Evolutionary conservation across 371 early-diverging fungal species (phyloP), one percentile per base, ranked within the genome.

Genomic region (Parasitella parasitica): DNA sequence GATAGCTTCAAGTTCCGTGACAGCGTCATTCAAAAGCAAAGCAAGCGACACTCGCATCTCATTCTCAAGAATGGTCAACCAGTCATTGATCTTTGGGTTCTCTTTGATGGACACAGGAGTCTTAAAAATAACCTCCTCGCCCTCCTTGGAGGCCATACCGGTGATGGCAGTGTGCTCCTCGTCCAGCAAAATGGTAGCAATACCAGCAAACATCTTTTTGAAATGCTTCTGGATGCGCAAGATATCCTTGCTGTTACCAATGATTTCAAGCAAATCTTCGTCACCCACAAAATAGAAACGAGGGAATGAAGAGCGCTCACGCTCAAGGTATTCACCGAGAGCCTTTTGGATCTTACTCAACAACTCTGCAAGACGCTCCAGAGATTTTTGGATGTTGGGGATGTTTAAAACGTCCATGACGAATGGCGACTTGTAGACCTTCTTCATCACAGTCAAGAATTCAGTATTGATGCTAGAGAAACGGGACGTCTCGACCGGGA

Each of bases 221-320:
- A 98, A 90, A 72, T 99, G 98, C 65, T 97, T 97, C 72, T 98
- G 97, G 65, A 98, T 94, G 46, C 96, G 89, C 37, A 89, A 71
- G 35, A 97, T 87, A 70, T 98, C 98, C 78, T 96, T 96, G 73
- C 94, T 90, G 78, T 98, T 98, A 73, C 99, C 99, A 63, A 99
- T 94, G 66, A 99, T 97, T 81, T 99, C 98, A 22, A 99, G 87
- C 78, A 99, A 70, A 77, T 98, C 99, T 82, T 98, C 99, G 68
- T 99, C 99, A 73, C 98, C 99, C 46, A 99, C 97, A 88, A 99
- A 99, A 83, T 99, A 99, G 87, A 99, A 99, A 27, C 99, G 91
- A 39, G 99, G 97, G 87, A 98, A 99, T 0, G 94, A 88, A 11
- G 94, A 85, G 61, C 99, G 90, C 71, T 99, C 97, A 53, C 95